Conservation (phyloP, 768 basidiomycete species). For the Naematelia aurantialba region DNA sequence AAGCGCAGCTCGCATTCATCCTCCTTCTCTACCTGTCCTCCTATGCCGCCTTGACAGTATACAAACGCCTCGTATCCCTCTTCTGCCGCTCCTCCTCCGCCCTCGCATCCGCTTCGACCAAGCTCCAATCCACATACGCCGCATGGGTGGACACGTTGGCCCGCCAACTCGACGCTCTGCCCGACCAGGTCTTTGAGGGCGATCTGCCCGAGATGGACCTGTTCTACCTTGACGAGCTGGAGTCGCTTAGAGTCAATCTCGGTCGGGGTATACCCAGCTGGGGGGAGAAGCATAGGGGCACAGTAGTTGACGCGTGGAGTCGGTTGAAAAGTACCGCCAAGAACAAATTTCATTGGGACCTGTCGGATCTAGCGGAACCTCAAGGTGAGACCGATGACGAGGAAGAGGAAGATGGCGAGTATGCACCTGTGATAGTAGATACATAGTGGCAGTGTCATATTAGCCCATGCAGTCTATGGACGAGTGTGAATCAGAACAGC, state of each 20-base stretch:
- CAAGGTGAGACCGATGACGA: slow-evolving; percentile 19
- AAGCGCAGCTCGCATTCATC: slow-evolving; percentile 51
- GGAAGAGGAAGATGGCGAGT: slow-evolving; percentile 47
- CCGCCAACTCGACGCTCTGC: slow-evolving; percentile 33
- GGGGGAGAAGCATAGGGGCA: background rate
- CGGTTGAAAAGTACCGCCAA: slow-evolving; percentile 1
- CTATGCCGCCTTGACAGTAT: slow-evolving; percentile 49
- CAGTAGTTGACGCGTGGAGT: slow-evolving; percentile 3
- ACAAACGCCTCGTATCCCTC: slow-evolving; percentile 50
- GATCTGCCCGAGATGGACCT: slow-evolving; percentile 47
- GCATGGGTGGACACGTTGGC: slow-evolving; percentile 21
- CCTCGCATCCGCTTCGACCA: slow-evolving; percentile 11
- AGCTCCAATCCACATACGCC: background rate
- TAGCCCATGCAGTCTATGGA: background rate
- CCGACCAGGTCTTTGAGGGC: slow-evolving; percentile 37
- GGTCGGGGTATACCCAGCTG: background rate
- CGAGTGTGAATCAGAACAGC: slow-evolving; percentile 55
- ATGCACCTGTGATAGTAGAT: slow-evolving; percentile 47
- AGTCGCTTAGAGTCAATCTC: slow-evolving; percentile 17
- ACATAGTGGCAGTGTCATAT: too few relatives aligned
- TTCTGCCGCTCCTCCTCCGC: slow-evolving; percentile 39
- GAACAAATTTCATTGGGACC: slow-evolving; percentile 28
- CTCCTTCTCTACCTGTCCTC: slow-evolving; percentile 51
- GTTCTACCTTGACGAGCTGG: slow-evolving; percentile 38
- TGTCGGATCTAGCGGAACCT: slow-evolving; percentile 12